Evolutionary conservation across 148 eudicot species (phyloP), one percentile per base, ranked within the genome.

Genomic region (Camellia sinensis): DNA sequence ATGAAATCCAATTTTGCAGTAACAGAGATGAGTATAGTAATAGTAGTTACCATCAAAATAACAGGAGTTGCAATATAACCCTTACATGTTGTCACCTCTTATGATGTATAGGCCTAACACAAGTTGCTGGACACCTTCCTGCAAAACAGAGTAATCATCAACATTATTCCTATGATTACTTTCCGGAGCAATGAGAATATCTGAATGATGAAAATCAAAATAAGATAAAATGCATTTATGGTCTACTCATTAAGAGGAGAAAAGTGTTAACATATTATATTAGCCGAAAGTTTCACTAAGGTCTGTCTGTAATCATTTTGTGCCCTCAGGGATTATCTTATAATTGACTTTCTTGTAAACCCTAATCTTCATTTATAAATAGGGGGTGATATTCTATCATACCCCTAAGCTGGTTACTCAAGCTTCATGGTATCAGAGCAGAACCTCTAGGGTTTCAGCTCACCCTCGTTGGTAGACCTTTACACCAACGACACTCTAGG

Each of bases 91-190:
- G 73, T 92, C 98, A 59, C 98, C 98, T 79, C 98, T 91, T 62
- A 94, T 91, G 91, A 94, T 94, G 89, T 94, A 92, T 78, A 94
- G 87, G 46, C 97, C 97, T 83, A 94, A 81, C 53, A 94, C 98
- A 75, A 94, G 90, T 83, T 94, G 97, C 78, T 92, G 95, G n/a
- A 92, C 94, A 29, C 97, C 97, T 91, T 92, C 97, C 98, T 94
- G 92, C 85, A 85, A 76, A 77, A 37, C 40, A 67, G 12, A 60
- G 12, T 54, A 8, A 18, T 15, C 19, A 0, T 60, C 21, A 60
- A 60, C 64, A 60, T 19, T 60, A 60, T 19, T 60, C 52, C 7
- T 48, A 14, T 15, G 2, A 19, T 60, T 60, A 60, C 64, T 18
- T 3, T 19, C 18, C 5, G 9, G 7, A 19, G 9, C 5, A 17